Conservation (phyloP, 2,329 filamentous ascomycete genomes). For the Colletotrichum destructivum region DNA sequence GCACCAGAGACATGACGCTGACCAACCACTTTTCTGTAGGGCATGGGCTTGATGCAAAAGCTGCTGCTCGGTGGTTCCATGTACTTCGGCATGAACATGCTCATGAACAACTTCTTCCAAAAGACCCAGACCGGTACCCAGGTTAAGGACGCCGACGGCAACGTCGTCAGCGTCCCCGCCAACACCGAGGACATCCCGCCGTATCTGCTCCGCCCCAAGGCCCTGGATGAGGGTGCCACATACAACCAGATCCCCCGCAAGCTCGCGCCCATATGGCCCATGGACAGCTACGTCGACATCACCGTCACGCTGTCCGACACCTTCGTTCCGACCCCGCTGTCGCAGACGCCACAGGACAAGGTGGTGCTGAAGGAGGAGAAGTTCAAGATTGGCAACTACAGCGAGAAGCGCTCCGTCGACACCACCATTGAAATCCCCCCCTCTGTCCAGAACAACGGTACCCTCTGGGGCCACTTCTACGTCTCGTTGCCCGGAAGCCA, state of each 20-base stretch:
- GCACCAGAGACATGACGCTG: constrained; percentile 17
- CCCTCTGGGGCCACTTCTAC: constrained; percentile 95
- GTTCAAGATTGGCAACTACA: constrained; percentile 85
- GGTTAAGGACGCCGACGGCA: constrained; percentile 66
- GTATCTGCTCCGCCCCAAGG: constrained; percentile 75
- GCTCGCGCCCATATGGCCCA: constrained; percentile 90
- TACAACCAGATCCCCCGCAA: constrained; percentile 78
- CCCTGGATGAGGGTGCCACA: constrained; percentile 72
- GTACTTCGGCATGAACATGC: constrained; percentile 72
- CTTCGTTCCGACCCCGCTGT: constrained; percentile 77
- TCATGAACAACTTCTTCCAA: constrained; percentile 68
- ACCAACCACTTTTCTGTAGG: constrained; percentile 45
- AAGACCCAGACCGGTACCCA: constrained; percentile 64
- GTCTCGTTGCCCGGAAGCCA: constrained; percentile 82
- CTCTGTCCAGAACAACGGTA: constrained; percentile 90
- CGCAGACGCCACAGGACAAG: constrained; percentile 74
- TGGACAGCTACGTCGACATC: constrained; percentile 85
- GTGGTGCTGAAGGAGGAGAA: constrained; percentile 85
- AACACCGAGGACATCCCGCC: constrained; percentile 73
- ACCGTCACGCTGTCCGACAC: constrained; percentile 87
- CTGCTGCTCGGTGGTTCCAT: constrained; percentile 67
- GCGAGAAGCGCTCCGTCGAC: constrained; percentile 83
- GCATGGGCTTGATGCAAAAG: constrained; percentile 58
- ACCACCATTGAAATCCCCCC: constrained; percentile 83
- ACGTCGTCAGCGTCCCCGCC: constrained; percentile 66